phyloP scores from a whole-genome alignment of 2,329 filamentous ascomycete species.

The Fusarium mangiferae region DNA sequence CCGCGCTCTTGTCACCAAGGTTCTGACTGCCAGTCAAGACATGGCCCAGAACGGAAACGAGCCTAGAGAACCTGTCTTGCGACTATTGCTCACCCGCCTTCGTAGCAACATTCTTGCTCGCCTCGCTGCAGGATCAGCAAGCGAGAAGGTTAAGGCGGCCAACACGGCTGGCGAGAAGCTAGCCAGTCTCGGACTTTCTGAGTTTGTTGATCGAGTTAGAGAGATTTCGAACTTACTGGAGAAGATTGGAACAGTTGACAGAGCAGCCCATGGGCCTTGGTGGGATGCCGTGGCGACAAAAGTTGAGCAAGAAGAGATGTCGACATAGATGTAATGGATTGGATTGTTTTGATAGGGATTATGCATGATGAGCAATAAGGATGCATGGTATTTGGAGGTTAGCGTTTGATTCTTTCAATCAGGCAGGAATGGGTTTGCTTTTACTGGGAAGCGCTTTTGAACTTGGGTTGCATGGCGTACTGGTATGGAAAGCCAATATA shows the following conservation, averaged over 20 bases:
- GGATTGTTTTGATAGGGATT: slow-evolving; percentile 6
- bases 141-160: slow-evolving; percentile 75
- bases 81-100: slow-evolving; percentile 74
- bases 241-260: slow-evolving; percentile 73
- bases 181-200: slow-evolving; percentile 74
- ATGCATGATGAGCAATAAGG: slow-evolving; percentile 33
- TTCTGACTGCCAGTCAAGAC: slow-evolving; percentile 62
- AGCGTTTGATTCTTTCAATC: slow-evolving; percentile 13
- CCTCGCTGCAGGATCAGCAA: slow-evolving; percentile 72
- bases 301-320: slow-evolving; percentile 57
- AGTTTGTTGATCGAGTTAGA: slow-evolving; percentile 76
- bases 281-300: slow-evolving; percentile 74
- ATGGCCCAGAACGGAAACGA: slow-evolving; percentile 55
- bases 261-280: slow-evolving; percentile 74
- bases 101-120: slow-evolving; percentile 73
- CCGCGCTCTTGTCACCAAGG: slow-evolving; percentile 66
- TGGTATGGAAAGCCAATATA: slow-evolving; percentile 26
- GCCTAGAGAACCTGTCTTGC: slow-evolving; percentile 67
- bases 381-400: slow-evolving; percentile 34
- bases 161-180: slow-evolving; percentile 76
- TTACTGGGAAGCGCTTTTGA: slow-evolving; percentile 31
- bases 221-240: slow-evolving; percentile 76
- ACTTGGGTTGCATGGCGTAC: slow-evolving; percentile 33
- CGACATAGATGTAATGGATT: slow-evolving; percentile 23
- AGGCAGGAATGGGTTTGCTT: slow-evolving; percentile 7